Evolutionary conservation across 108 stramenopile genomes (phyloP).

Genomic region (Cyclostephanos tholiformis): DNA sequence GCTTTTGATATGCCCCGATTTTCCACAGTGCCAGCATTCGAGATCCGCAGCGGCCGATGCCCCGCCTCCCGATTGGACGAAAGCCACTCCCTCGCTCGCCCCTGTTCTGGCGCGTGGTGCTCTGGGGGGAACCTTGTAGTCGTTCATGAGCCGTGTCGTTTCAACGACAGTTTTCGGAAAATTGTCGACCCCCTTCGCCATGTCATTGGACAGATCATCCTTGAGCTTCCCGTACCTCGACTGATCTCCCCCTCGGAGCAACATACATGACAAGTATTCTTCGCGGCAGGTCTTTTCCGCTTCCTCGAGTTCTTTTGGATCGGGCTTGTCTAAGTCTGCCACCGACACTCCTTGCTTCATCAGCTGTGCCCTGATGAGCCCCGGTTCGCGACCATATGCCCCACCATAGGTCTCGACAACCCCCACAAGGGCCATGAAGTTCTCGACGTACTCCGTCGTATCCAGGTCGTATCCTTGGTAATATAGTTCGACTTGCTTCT

Average conservation of each 20-base stretch:
- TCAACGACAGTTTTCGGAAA: neutral
- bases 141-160: neutral
- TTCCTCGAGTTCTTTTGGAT: too few relatives aligned
- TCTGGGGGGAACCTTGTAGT: neutral
- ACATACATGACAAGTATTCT: neutral
- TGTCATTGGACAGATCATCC: neutral
- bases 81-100: neutral
- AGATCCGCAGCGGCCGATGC: too few relatives aligned
- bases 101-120: neutral
- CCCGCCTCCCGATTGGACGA: neutral
- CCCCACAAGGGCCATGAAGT: neutral
- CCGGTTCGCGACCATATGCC: neutral
- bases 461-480: neutral
- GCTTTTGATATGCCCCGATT: too few relatives aligned
- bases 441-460: neutral
- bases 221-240: neutral
- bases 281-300: neutral
- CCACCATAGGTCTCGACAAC: slow-evolving; percentile 20
- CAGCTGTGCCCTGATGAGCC: neutral
- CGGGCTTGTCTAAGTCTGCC: too few relatives aligned
- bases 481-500: neutral
- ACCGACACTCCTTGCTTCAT: neutral
- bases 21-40: too few relatives aligned
- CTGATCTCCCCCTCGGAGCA: neutral
- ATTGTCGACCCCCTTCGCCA: neutral